phyloP scores from a whole-genome alignment of 1,284 basidiomycete species.

The Pholiota adiposa region DNA sequence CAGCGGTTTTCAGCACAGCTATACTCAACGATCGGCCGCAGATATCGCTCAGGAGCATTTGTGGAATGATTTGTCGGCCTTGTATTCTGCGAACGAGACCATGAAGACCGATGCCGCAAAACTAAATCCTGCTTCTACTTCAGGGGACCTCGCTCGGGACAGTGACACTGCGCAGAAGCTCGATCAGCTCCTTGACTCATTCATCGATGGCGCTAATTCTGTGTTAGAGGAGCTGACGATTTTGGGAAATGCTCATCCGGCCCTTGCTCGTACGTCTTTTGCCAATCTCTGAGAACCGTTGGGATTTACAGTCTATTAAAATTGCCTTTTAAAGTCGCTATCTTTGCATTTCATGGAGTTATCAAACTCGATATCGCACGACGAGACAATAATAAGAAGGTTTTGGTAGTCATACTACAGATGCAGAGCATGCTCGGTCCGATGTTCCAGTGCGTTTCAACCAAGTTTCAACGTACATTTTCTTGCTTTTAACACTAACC shows the following conservation, averaged over 20 bases:
- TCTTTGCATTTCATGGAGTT: constrained; percentile 34
- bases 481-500: no score
- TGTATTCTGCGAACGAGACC: neutral
- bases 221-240: constrained; percentile 6
- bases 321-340: no score
- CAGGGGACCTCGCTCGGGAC: neutral
- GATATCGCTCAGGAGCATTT: neutral
- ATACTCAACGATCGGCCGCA: neutral
- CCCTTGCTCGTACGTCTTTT: constrained; percentile 7
- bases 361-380: constrained; percentile 43
- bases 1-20: neutral
- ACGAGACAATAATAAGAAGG: constrained; percentile 49
- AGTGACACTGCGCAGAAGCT: no score
- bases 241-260: constrained; percentile 12
- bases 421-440: constrained; percentile 50
- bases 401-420: constrained; percentile 42
- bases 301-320: no score
- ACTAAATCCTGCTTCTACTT: neutral
- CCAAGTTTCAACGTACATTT: no score
- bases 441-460: constrained; percentile 46
- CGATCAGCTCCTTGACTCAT: neutral
- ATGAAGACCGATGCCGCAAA: neutral
- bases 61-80: neutral
- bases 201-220: constrained; percentile 6
- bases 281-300: no score